Conservation (phyloP, 257 asterid species). For the Scutellaria galericulata region DNA sequence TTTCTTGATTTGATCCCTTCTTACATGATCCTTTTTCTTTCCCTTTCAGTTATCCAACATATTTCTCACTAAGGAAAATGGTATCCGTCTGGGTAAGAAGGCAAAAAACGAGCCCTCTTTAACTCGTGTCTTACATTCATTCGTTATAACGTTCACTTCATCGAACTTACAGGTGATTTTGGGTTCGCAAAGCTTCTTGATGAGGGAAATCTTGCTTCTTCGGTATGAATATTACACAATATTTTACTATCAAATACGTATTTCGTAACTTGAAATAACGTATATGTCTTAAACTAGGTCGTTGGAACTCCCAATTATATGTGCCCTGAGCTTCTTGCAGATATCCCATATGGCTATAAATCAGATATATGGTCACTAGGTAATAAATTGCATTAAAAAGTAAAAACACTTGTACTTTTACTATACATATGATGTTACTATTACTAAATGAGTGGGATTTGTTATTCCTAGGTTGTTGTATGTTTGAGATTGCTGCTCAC, state of each 20-base stretch:
- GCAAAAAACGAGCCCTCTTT: conserved; percentile 4
- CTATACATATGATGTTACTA: neutral
- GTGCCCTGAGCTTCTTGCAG: conserved; percentile 95
- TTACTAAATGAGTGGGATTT: conserved; percentile 4
- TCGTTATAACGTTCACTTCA: conserved; percentile 23
- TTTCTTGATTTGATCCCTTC: conserved; percentile 21
- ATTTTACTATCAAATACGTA: neutral
- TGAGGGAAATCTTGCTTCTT: conserved; percentile 75
- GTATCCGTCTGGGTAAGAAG: conserved; percentile 82
- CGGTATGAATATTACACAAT: conserved; percentile 57
- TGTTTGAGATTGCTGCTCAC: conserved; percentile 96
- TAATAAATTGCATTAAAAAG: conserved; percentile 33
- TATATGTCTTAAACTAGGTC: conserved; percentile 52
- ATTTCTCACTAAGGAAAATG: conserved; percentile 81
- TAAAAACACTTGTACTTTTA: neutral
- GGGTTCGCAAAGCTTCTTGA: conserved; percentile 86
- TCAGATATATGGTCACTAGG: conserved; percentile 97
- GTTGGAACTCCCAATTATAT: conserved; percentile 89
- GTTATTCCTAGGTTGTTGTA: conserved; percentile 73
- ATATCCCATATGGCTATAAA: conserved; percentile 90
- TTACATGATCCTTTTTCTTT: conserved; percentile 30
- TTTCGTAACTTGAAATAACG: neutral
- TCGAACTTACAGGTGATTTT: conserved; percentile 72
- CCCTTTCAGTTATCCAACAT: conserved; percentile 76
- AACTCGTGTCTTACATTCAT: neutral